phyloP scores from a whole-genome alignment of 371 early-diverging fungal species.

The Haplosporangium sp. region DNA sequence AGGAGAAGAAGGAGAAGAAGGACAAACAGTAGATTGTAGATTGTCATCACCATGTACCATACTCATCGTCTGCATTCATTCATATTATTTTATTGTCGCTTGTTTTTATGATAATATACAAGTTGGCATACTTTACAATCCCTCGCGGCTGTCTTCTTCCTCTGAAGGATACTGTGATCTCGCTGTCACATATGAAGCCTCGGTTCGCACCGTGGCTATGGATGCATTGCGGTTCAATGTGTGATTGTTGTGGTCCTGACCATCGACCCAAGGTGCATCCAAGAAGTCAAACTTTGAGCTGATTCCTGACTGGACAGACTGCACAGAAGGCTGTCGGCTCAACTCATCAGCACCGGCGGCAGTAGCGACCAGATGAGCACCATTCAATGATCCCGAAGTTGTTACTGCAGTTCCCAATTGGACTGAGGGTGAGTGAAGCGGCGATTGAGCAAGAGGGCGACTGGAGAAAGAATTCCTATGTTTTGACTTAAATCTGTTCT shows the following conservation, averaged over 20 bases:
- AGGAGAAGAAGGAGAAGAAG: constrained; percentile 45
- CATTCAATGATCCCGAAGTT: neutral
- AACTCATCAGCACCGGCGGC: constrained; percentile 3
- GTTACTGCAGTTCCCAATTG: constrained; percentile 8
- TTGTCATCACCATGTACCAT: no score
- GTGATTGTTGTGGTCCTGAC: neutral
- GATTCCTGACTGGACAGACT: constrained; percentile 4
- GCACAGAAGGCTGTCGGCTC: constrained; percentile 29
- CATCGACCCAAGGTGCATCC: constrained; percentile 14
- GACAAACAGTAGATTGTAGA: neutral
- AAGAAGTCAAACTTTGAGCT: constrained; percentile 15
- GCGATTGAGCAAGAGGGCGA: constrained; percentile 32
- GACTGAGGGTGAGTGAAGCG: constrained; percentile 22
- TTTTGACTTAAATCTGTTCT: constrained; percentile 2
- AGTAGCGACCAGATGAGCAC: neutral
- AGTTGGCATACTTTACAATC: constrained; percentile 11
- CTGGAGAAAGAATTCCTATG: constrained; percentile 16
- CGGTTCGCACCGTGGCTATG: constrained; percentile 27
- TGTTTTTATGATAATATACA: neutral
- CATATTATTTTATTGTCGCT: neutral
- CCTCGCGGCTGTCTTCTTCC: constrained; percentile 15
- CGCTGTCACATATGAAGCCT: constrained; percentile 44
- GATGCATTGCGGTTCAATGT: constrained; percentile 42
- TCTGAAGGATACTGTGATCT: constrained; percentile 35
- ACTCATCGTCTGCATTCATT: constrained; percentile 3